Conservation (phyloP, 805 yeast genomes). For the Citeromyces nyonsensis region DNA sequence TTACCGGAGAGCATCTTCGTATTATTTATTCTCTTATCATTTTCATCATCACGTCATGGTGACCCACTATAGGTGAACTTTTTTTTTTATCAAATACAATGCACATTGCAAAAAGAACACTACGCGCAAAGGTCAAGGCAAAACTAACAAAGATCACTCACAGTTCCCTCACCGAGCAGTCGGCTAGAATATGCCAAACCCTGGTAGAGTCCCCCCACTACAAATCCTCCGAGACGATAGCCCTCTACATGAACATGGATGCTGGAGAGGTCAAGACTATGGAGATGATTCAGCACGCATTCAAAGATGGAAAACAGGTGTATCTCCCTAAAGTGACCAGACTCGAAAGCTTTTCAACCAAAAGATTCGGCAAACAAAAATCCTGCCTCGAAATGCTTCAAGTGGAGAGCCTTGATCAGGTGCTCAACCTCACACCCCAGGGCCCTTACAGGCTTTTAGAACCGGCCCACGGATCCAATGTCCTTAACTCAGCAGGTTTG, state of each 20-base stretch:
- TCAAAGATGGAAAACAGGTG: conserved; percentile 27
- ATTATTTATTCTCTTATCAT: no score
- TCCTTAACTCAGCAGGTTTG: conserved; percentile 19
- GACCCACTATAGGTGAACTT: no score
- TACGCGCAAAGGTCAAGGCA: conserved; percentile 3
- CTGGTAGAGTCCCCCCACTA: conserved; percentile 19
- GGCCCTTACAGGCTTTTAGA: conserved; percentile 60
- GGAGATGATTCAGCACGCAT: conserved; percentile 33
- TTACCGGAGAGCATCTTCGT: no score
- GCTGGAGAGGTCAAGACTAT: conserved; percentile 51
- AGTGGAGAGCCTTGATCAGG: conserved; percentile 23
- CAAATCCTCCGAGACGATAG: conserved; percentile 30
- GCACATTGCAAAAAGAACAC: conserved; percentile 2
- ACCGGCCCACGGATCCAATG: conserved; percentile 22
- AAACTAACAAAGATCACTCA: conserved; percentile 1
- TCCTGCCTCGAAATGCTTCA: conserved; percentile 41
- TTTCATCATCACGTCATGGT: no score
- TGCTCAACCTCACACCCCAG: conserved; percentile 34
- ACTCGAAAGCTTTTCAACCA: conserved; percentile 11
- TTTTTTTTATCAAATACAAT: no score
- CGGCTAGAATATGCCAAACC: conserved; percentile 7
- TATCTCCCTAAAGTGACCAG: conserved; percentile 35
- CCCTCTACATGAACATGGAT: conserved; percentile 68
- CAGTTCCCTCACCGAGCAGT: conserved; percentile 3
- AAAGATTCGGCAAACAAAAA: conserved; percentile 14